These are phyloP conservation scores for Tarenaya hassleriana DNA, from an alignment of 345 rosid genomes.

Conservation along the genomic window DNA sequence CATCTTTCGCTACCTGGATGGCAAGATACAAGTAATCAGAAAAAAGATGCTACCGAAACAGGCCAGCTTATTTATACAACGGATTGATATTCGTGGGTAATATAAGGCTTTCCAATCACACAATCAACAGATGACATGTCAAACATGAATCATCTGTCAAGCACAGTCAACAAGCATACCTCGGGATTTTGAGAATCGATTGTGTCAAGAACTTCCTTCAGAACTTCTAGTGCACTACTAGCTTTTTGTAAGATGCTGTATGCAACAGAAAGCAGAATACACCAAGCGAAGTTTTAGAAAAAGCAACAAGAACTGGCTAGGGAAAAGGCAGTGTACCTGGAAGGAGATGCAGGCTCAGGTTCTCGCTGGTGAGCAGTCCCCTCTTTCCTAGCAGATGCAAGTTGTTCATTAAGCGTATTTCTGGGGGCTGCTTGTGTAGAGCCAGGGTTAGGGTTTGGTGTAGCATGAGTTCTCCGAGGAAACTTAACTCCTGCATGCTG, in stretches of 20 bases:
- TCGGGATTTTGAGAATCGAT: constrained; percentile 69
- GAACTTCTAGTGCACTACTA: constrained; percentile 68
- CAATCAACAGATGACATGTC: too few species aligned
- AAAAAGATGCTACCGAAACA: not conserved
- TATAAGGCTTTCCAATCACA: too few species aligned
- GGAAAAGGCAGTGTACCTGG: constrained; percentile 47
- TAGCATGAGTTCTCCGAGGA: constrained; percentile 46
- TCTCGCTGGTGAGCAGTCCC: constrained; percentile 37
- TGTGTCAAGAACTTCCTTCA: constrained; percentile 86
- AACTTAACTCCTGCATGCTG: constrained; percentile 86
- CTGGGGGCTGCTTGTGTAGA: constrained; percentile 34
- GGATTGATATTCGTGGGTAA: too few species aligned
- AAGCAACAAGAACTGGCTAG: constrained; percentile 2
- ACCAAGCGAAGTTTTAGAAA: not conserved
- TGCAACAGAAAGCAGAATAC: constrained; percentile 14
- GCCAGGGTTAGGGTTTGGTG: constrained; percentile 32
- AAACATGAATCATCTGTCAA: too few species aligned
- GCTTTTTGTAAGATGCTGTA: constrained; percentile 89
- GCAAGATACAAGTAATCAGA: constrained; percentile 7
- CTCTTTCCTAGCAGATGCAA: constrained; percentile 46
- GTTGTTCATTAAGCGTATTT: constrained; percentile 51
- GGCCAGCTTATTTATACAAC: not conserved
- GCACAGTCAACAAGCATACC: too few species aligned
- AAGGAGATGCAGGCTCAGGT: constrained; percentile 52
- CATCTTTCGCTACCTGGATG: constrained; percentile 74